phyloP scores from a whole-genome alignment of 768 basidiomycete genomes.

The Lactarius akahatsu region DNA sequence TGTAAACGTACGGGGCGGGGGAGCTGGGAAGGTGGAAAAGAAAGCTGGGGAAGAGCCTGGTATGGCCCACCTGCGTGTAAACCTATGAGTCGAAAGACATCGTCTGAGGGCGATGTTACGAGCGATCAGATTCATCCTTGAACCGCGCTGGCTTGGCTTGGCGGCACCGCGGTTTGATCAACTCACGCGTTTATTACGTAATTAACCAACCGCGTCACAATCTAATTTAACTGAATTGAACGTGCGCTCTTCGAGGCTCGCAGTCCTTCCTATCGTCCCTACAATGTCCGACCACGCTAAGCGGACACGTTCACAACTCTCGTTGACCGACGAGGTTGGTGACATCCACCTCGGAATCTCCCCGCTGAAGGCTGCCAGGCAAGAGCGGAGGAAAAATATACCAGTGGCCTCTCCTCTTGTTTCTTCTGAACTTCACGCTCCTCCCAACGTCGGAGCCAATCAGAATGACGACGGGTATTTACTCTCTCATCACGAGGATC shows the following conservation, averaged over 20 bases:
- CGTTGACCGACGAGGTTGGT: conserved; percentile 15
- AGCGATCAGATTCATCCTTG: background rate
- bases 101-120: conserved; percentile 1
- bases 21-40: conserved; percentile 14
- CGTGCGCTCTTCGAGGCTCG: background rate
- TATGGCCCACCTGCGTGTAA: background rate
- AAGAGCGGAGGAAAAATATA: conserved; percentile 15
- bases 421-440: background rate
- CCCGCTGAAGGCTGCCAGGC: conserved; percentile 25
- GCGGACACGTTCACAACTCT: conserved; percentile 28
- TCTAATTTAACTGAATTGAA: too few relatives aligned
- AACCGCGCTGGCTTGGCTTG: background rate
- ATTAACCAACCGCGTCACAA: conserved; percentile 7
- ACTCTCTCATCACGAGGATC: conserved; percentile 17
- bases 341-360: conserved; percentile 23
- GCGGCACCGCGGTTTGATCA: background rate
- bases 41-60: background rate
- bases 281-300: conserved; percentile 24
- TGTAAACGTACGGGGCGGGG: conserved; percentile 16
- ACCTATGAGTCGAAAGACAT: conserved; percentile 3
- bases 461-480: conserved; percentile 14
- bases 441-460: background rate
- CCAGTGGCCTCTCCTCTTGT: background rate
- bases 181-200: conserved; percentile 14
- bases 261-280: background rate